A percentile compares a stretch with the other conserved stretches of the same genome.
phyloP scores from a whole-genome alignment of 1,139 yeast genomes.

The Yamadazyma mexicana region DNA sequence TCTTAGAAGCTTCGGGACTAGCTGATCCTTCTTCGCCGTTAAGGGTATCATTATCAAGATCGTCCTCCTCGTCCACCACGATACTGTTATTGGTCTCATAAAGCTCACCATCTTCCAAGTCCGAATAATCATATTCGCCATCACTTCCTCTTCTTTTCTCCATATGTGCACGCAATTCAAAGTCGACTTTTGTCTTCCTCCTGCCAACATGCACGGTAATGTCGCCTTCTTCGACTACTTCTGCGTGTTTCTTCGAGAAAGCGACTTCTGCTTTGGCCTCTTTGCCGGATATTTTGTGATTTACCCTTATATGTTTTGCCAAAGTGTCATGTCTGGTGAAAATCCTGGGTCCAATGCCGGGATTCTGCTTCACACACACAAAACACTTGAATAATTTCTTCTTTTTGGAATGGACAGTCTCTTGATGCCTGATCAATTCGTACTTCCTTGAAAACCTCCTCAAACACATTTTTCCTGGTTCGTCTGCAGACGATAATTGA shows the following conservation, averaged over 20 bases:
- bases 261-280: constrained; percentile 62
- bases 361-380: constrained; percentile 70
- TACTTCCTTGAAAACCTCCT: constrained; percentile 91
- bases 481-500: constrained; percentile 48
- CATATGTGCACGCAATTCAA: constrained; percentile 50
- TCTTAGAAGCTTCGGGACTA: neutral
- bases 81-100: constrained; percentile 7
- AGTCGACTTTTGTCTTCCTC: constrained; percentile 49
- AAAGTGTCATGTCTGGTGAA: constrained; percentile 94
- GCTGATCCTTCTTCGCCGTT: neutral
- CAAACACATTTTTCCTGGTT: constrained; percentile 60
- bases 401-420: constrained; percentile 89
- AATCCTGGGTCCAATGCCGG: constrained; percentile 58
- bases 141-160: constrained; percentile 28
- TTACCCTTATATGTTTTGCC: constrained; percentile 87
- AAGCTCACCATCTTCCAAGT: constrained; percentile 9
- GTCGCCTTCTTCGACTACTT: constrained; percentile 46
- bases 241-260: constrained; percentile 48
- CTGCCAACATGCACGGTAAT: constrained; percentile 50
- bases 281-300: constrained; percentile 71
- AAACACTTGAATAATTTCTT: constrained; percentile 85
- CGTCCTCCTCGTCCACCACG: constrained; percentile 11
- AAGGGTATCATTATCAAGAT: too few relatives aligned
- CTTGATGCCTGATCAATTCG: constrained; percentile 92
- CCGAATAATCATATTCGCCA: constrained; percentile 13